Percentiles rank a stretch among this genome's conserved stretches.
Evolutionary conservation across 1,284 basidiomycete genomes (phyloP).

Genomic region (Cystobasidium sp.): DNA sequence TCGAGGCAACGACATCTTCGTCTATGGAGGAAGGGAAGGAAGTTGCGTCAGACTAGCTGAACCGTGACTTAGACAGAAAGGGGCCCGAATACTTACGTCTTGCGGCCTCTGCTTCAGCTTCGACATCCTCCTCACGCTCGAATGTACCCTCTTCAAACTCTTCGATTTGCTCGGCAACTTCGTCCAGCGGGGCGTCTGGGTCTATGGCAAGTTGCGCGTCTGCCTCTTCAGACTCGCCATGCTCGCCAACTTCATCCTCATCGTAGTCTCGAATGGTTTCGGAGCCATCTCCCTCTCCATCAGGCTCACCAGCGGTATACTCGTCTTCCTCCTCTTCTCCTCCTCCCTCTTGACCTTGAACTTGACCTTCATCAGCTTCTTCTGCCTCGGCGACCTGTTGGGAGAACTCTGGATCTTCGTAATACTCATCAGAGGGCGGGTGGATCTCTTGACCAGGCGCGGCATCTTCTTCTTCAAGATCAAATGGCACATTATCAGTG

Average conservation of each 20-base stretch:
- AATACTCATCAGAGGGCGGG: slow-evolving; percentile 37
- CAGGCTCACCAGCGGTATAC: neutral
- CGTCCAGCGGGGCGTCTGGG: slow-evolving; percentile 34
- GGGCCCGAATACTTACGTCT: slow-evolving; percentile 3
- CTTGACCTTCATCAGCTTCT: slow-evolving; percentile 4
- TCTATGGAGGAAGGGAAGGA: slow-evolving; percentile 1
- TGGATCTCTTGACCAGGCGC: slow-evolving; percentile 13
- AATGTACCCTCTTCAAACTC: slow-evolving; percentile 34
- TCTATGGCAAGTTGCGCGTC: slow-evolving; percentile 33
- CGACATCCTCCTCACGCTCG: slow-evolving; percentile 27
- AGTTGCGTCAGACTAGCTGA: neutral
- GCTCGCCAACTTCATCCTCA: neutral
- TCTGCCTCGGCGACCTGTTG: slow-evolving; percentile 45
- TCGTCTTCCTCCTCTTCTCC: slow-evolving; percentile 33
- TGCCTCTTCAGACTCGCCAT: neutral
- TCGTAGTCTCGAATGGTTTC: slow-evolving; percentile 14
- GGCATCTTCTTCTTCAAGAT: neutral
- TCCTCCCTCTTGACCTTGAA: slow-evolving; percentile 3
- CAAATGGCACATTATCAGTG: neutral
- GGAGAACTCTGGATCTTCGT: slow-evolving; percentile 41
- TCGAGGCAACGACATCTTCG: neutral
- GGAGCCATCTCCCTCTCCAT: slow-evolving; percentile 3
- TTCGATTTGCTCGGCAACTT: slow-evolving; percentile 34
- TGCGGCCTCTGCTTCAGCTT: slow-evolving; percentile 23
- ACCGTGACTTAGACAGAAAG: neutral